Evolutionary conservation across 2,329 filamentous ascomycete genomes (phyloP).

Genomic region (Aspergillus hortae): DNA sequence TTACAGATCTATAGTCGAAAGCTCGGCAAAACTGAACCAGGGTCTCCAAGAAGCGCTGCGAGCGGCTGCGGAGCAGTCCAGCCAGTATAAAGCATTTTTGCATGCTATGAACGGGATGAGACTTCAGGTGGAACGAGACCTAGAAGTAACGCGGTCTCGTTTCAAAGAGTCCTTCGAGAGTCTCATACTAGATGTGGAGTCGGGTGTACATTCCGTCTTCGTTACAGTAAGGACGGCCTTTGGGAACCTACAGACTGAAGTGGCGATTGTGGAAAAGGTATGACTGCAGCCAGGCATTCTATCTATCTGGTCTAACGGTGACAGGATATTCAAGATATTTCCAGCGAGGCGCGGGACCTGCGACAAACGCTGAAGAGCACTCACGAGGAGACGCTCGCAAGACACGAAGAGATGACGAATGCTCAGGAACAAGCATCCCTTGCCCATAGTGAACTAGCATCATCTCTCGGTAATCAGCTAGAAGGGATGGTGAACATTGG

Average conservation of each 20-base stretch:
- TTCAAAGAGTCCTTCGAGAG: constrained; percentile 22
- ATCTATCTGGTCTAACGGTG: constrained; percentile 1
- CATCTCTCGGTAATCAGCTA: constrained; percentile 30
- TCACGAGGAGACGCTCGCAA: constrained; percentile 25
- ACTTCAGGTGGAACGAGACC: constrained; percentile 25
- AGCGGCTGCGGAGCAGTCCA: constrained; percentile 26
- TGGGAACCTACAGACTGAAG: constrained; percentile 14
- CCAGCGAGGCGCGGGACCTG: constrained; percentile 20
- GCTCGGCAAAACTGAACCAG: constrained; percentile 32
- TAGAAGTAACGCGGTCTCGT: constrained; percentile 27
- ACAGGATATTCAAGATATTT: constrained; percentile 31
- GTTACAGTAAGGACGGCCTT: constrained; percentile 18
- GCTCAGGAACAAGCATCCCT: constrained; percentile 26
- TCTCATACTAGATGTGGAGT: constrained; percentile 24
- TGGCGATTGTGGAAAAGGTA: constrained; percentile 22
- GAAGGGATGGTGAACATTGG: constrained; percentile 29
- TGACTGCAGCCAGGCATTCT: background rate
- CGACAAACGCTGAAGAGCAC: constrained; percentile 22
- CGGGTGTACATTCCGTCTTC: constrained; percentile 18
- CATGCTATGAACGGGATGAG: constrained; percentile 29
- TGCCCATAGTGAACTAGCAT: constrained; percentile 25
- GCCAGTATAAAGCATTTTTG: constrained; percentile 32
- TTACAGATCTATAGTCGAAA: constrained; percentile 36
- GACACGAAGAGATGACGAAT: constrained; percentile 24
- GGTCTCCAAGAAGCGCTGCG: constrained; percentile 33